Percentiles rank a stretch among this genome's conserved stretches.
Evolutionary conservation across 495 filamentous ascomycete species (phyloP).

Genomic region (Articulospora tetracladia): DNA sequence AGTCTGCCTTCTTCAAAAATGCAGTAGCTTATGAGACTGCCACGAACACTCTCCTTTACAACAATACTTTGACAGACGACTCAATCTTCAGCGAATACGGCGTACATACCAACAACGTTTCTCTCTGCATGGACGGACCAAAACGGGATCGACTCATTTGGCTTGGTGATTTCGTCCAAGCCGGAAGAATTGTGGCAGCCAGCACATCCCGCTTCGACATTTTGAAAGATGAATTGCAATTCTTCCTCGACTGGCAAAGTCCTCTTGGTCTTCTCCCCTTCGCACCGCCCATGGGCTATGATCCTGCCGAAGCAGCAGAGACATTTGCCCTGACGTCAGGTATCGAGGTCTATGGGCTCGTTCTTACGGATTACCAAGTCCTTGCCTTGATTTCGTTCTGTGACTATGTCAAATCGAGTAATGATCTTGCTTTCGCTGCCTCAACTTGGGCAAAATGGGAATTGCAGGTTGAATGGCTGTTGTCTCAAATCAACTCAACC

Average conservation of each 20-base stretch:
- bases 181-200: neutral
- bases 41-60: constrained; percentile 16
- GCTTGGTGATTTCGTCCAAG: constrained; percentile 12
- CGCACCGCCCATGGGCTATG: neutral
- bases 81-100: constrained; percentile 23
- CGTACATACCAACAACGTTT: constrained; percentile 19
- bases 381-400: constrained; percentile 22
- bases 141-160: constrained; percentile 18
- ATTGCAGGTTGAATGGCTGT: constrained; percentile 12
- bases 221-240: neutral
- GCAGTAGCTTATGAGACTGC: constrained; percentile 25
- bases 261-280: neutral
- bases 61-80: neutral
- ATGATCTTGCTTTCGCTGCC: constrained; percentile 13
- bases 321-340: neutral
- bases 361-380: constrained; percentile 28
- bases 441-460: constrained; percentile 22
- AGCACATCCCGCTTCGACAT: neutral
- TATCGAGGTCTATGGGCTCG: neutral
- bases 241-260: constrained; percentile 4
- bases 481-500: constrained; percentile 21
- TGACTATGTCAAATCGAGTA: constrained; percentile 21
- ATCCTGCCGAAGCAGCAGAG: neutral
- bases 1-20: constrained; percentile 30
- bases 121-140: constrained; percentile 29